A percentile compares a stretch with the other conserved stretches of the same genome.
Conservation (phyloP, 768 basidiomycete species). For the Serendipita sp. region DNA sequence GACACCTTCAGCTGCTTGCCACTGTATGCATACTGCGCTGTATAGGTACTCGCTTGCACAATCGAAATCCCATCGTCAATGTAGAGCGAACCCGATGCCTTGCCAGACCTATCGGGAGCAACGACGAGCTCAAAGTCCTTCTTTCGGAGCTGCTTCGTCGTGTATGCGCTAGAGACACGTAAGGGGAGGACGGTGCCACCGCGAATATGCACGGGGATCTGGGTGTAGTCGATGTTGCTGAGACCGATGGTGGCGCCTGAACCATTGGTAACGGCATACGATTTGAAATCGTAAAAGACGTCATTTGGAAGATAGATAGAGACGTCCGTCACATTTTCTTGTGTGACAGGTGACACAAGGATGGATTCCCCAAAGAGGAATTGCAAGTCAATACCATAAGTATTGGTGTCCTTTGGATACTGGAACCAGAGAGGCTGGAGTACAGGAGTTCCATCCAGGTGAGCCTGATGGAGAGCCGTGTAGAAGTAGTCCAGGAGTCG, state of each 20-base stretch:
- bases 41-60: neutral
- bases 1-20: neutral
- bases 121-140: neutral
- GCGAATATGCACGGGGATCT: constrained; percentile 66
- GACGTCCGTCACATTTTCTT: constrained; percentile 51
- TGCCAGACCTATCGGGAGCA: neutral
- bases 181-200: constrained; percentile 50
- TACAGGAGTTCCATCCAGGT: constrained; percentile 48
- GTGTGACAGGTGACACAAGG: constrained; percentile 61
- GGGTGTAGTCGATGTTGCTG: constrained; percentile 49
- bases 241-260: constrained; percentile 22
- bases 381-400: constrained; percentile 47
- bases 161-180: constrained; percentile 21
- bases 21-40: neutral
- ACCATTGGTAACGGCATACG: constrained; percentile 37
- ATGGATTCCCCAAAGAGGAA: constrained; percentile 58
- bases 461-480: constrained; percentile 21
- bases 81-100: constrained; percentile 7
- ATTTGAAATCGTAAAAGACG: constrained; percentile 16
- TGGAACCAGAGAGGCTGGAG: constrained; percentile 65
- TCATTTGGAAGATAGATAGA: constrained; percentile 29
- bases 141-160: neutral
- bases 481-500: constrained; percentile 53
- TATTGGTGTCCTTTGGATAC: constrained; percentile 53
- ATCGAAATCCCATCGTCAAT: constrained; percentile 8